These are phyloP conservation scores for Boletus fagicola DNA, from an alignment of 768 basidiomycete species.

Conservation along the genomic window DNA sequence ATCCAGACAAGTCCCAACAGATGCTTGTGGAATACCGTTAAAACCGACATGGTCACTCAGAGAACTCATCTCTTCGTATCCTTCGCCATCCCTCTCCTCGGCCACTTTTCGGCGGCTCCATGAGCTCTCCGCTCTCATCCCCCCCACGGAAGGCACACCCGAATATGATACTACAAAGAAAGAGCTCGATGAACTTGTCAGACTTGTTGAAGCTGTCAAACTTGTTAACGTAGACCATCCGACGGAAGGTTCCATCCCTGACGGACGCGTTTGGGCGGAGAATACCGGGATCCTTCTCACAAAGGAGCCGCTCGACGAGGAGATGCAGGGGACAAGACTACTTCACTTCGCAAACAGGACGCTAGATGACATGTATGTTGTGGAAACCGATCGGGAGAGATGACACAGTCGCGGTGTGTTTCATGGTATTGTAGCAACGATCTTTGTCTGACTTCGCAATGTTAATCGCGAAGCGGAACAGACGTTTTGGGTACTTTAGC, in stretches of 20 bases:
- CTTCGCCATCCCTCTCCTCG: conserved; percentile 58
- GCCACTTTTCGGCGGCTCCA: conserved; percentile 63
- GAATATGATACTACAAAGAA: conserved; percentile 50
- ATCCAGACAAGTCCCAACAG: conserved; percentile 35
- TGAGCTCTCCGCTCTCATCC: conserved; percentile 67
- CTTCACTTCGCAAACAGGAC: conserved; percentile 51
- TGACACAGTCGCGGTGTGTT: conserved; percentile 13
- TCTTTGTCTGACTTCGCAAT: not conserved
- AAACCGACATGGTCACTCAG: conserved; percentile 80
- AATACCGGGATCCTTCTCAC: conserved; percentile 36
- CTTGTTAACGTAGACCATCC: conserved; percentile 45
- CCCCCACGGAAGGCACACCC: conserved; percentile 57
- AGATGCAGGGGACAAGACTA: conserved; percentile 42
- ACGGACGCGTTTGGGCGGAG: conserved; percentile 43
- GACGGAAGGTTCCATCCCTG: conserved; percentile 33
- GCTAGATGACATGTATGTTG: conserved; percentile 55
- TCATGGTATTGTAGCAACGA: not conserved
- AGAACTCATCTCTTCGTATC: conserved; percentile 73
- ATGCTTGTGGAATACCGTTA: conserved; percentile 62
- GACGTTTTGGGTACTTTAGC: not conserved
- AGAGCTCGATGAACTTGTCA: conserved; percentile 70
- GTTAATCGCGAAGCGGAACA: not conserved
- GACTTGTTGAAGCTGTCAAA: conserved; percentile 79
- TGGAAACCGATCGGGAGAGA: conserved; percentile 44
- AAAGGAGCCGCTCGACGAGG: conserved; percentile 21